Evolutionary conservation across 495 filamentous ascomycete species (phyloP), one percentile per base, ranked within the genome.

Genomic region (Penicillium canescens): DNA sequence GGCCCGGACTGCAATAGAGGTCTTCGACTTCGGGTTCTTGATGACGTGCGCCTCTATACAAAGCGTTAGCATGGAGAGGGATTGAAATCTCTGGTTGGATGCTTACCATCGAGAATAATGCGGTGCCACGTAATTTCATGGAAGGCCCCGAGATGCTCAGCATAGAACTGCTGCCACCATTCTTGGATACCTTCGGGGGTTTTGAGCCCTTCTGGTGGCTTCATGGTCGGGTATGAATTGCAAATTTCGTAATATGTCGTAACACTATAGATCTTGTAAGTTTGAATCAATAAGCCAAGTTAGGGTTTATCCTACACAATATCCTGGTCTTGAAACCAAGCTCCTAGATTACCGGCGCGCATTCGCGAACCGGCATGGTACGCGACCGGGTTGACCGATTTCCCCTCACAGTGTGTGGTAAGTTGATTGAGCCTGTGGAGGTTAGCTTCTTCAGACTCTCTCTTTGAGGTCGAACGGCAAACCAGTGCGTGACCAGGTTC

Each of bases 221-320:
- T 47, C 11, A 52, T 55, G 11, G 62, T 65, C 8, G 82, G 82
- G 52, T 82, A 83, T 1, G 77, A 80, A 8, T 43, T 57, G 14
- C 70, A 53, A 2, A 89, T 62, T 42, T 87, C 77, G 0, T 70
- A 55, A 58, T 88, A 88, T 1, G 77, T 83, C 0, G 82, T 82
- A 7, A 72, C 31, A 54, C 71, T 61, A 67, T 28, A 7, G 36
- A 4, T 11, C 12, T 40, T 18, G 33, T 14, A 2, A 42, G 35
- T 14, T 38, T 40, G 46, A n/a, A 20, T 10, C n/a, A 16, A 23
- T 6, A 16, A 5, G 2, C 3, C 18, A 10, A 31, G 24, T n/a
- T 40, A 6, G 18, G 18, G 18, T 18, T 3, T 18, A 20, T 18
- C 66, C 23, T 59, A 70, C 69, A 73, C 52, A 12, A 73, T 46